Conservation (phyloP, 768 basidiomycete genomes). For the Plicaturopsis crispa region DNA sequence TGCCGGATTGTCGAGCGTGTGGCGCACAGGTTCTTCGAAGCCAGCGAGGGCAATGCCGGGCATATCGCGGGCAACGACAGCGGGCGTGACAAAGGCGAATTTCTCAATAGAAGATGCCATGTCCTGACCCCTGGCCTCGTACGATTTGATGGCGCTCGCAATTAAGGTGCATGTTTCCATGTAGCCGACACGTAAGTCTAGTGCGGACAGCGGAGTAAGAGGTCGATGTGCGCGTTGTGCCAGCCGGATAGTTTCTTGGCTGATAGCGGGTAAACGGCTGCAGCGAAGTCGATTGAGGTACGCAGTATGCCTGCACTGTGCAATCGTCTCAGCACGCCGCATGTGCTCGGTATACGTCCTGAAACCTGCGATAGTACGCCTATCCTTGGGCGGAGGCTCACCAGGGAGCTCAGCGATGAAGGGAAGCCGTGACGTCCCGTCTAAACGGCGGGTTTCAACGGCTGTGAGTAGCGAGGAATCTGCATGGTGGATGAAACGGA, state of each 20-base stretch:
- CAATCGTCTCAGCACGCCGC: constrained; percentile 40
- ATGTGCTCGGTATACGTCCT: constrained; percentile 38
- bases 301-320: constrained; percentile 62
- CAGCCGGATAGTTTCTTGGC: constrained; percentile 37
- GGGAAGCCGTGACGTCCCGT: constrained; percentile 51
- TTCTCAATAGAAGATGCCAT: constrained; percentile 47
- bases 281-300: constrained; percentile 76
- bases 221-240: constrained; percentile 31
- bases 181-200: constrained; percentile 29
- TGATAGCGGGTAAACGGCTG: constrained; percentile 31
- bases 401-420: constrained; percentile 46
- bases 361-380: constrained; percentile 70
- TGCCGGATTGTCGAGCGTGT: constrained; percentile 20
- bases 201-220: constrained; percentile 43
- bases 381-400: constrained; percentile 66
- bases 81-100: constrained; percentile 79
- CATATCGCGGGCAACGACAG: constrained; percentile 70
- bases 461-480: constrained; percentile 44
- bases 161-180: constrained; percentile 34
- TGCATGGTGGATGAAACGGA: constrained; percentile 55
- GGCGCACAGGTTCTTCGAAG: constrained; percentile 15
- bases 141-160: constrained; percentile 55
- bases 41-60: constrained; percentile 54
- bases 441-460: constrained; percentile 45
- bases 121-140: constrained; percentile 46